Conservation (phyloP, 331 rosid genomes). For the Acacia concinna region DNA sequence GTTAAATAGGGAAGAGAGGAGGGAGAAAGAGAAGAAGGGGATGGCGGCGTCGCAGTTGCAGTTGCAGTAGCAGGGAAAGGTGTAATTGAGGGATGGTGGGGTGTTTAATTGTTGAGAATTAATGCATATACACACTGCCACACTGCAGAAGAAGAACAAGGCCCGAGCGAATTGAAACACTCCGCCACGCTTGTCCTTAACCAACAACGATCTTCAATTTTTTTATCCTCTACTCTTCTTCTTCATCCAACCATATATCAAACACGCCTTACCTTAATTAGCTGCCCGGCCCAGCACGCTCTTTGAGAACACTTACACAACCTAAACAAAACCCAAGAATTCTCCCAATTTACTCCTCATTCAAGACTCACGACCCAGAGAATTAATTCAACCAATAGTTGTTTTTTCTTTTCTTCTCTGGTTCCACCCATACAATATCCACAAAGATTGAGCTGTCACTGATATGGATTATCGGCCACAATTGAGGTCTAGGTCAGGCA, state of each 20-base stretch:
- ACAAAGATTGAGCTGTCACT: slow-evolving; percentile 34
- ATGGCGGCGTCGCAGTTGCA: slow-evolving; percentile 88
- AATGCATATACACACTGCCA: slow-evolving; percentile 24
- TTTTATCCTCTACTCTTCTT: slow-evolving; percentile 1
- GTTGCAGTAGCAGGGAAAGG: slow-evolving; percentile 39
- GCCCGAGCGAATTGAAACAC: slow-evolving; percentile 35
- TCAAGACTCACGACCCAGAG: slow-evolving; percentile 21
- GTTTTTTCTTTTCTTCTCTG: background rate
- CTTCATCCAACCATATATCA: slow-evolving; percentile 1
- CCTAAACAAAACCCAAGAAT: background rate
- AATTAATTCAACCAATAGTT: slow-evolving; percentile 28
- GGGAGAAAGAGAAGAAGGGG: slow-evolving; percentile 39
- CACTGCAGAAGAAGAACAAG: background rate
- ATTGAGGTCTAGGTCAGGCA: slow-evolving; percentile 47
- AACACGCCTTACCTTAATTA: too few relatives aligned
- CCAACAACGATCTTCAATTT: slow-evolving; percentile 34
- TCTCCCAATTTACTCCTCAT: background rate
- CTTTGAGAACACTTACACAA: background rate
- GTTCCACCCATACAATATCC: background rate
- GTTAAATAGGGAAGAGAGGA: slow-evolving; percentile 50
- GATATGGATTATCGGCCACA: slow-evolving; percentile 79
- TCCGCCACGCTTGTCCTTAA: slow-evolving; percentile 28
- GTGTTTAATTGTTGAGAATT: slow-evolving; percentile 32
- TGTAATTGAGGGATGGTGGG: slow-evolving; percentile 32
- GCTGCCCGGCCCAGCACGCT: slow-evolving; percentile 32